Evolutionary conservation across 768 basidiomycete species (phyloP), one percentile per base, ranked within the genome.

Genomic region (Phaeotremella skinneri): DNA sequence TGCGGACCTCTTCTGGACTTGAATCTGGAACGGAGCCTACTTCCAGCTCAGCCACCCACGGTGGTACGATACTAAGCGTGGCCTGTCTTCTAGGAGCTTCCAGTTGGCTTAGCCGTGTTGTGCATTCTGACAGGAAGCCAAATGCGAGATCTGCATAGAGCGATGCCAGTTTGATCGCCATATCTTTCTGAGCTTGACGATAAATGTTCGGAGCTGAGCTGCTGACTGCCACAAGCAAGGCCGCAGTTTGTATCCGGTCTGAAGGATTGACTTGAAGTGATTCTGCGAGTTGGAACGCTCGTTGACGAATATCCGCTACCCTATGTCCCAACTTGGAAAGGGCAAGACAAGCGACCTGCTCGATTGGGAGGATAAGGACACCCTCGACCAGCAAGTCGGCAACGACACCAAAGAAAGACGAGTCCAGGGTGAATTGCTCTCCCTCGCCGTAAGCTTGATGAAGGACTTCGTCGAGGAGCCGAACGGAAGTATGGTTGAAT

Each of bases 291-390:
- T 85, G 81, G 75, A 92, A 88, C 0, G 93, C 87, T 45, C 83
- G 83, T n/a, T 82, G 82, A 11, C 92, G 85, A 48, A 87, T 84
- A 20, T 80, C 78, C 6, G 81, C 62, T 23, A 83, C 80, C 2
- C 85, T 82, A 73, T 93, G 87, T 30, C 88, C 87, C 9, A 97
- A 82, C 76, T 96, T 96, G 20, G 88, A 86, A 20, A 96, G 78
- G 2, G 87, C 88, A 14, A 94, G 80, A 67, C 86, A 90, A 23
- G 84, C 82, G 14, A 84, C 79, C 70, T 94, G 90, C 25, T 85
- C 81, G 69, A 91, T 88, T 3, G 82, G 82, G 87, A 89, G 49
- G 81, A 80, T 68, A 85, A 87, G 26, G 72, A 75, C 41, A 49
- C 70, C 23, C 21, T 80, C 81, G 71, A 83, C 82, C 23, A 91